A percentile compares a stretch with the other conserved stretches of the same genome.
Conservation (phyloP, 192 early-diverging fungal genomes). For the Linnemannia hyalina region DNA sequence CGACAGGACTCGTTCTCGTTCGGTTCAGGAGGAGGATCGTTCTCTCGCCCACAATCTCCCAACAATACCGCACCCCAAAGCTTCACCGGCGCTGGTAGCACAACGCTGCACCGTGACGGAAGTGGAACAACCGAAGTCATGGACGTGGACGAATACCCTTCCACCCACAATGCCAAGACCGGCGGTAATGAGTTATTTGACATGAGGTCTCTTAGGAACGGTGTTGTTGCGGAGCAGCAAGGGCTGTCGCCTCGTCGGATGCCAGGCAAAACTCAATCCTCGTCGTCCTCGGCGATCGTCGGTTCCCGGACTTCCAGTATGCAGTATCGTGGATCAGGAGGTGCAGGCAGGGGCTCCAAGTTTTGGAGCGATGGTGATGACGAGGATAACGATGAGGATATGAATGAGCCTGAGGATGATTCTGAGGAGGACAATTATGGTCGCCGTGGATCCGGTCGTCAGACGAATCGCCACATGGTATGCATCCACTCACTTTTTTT, state of each 20-base stretch:
- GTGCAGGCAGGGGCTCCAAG: neutral
- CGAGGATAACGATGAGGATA: neutral
- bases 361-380: constrained; percentile 28
- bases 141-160: neutral
- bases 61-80: neutral
- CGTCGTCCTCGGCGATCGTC: neutral
- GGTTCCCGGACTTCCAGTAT: neutral
- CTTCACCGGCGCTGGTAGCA: neutral
- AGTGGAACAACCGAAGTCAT: neutral
- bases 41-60: constrained; percentile 22
- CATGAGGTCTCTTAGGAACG: constrained; percentile 13
- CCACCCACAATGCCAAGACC: neutral
- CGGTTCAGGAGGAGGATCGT: neutral
- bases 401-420: neutral
- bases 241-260: neutral
- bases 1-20: constrained; percentile 25
- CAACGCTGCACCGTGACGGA: neutral
- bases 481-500: neutral
- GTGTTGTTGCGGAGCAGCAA: constrained; percentile 2
- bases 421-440: neutral
- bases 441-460: neutral
- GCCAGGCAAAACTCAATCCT: neutral
- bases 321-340: constrained; percentile 1
- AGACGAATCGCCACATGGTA: neutral
- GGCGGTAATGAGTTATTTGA: constrained; percentile 10